Percentiles rank a stretch among this genome's conserved stretches.
Conservation (phyloP, 257 asterid species). For the Solanum peruvianum region DNA sequence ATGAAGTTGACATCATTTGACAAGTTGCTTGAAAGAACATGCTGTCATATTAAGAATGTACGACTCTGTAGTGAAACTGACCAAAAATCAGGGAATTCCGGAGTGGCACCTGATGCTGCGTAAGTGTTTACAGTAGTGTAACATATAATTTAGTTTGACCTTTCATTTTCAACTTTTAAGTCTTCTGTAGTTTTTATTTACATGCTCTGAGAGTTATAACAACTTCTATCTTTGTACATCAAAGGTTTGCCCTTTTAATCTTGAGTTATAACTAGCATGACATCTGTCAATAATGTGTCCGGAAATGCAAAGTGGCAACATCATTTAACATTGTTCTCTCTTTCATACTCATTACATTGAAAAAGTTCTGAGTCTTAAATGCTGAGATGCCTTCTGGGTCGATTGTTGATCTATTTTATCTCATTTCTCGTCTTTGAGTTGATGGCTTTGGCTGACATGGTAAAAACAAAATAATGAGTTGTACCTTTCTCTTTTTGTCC, state of each 20-base stretch:
- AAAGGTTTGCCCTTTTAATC: not conserved
- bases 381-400: not conserved
- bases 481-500: not conserved
- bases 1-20: constrained; percentile 79
- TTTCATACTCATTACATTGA: not conserved
- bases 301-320: not conserved
- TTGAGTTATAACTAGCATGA: not conserved
- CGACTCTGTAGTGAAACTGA: constrained; percentile 80
- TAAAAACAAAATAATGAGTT: not conserved
- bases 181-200: not conserved
- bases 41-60: constrained; percentile 75
- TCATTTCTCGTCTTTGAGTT: not conserved
- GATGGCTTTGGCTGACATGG: not conserved
- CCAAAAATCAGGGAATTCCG: constrained; percentile 63
- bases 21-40: constrained; percentile 83
- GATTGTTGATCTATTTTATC: not conserved
- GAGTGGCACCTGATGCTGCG: constrained; percentile 99
- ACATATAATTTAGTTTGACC: not conserved
- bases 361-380: not conserved
- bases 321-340: not conserved
- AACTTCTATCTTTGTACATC: not conserved
- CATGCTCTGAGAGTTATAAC: not conserved
- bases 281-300: not conserved
- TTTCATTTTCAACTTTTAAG: not conserved
- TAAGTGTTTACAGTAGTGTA: constrained; percentile 19